Percentiles rank a stretch among this genome's conserved stretches.
Conservation (phyloP, 257 asterid species). For the Ophiorrhiza pumila region DNA sequence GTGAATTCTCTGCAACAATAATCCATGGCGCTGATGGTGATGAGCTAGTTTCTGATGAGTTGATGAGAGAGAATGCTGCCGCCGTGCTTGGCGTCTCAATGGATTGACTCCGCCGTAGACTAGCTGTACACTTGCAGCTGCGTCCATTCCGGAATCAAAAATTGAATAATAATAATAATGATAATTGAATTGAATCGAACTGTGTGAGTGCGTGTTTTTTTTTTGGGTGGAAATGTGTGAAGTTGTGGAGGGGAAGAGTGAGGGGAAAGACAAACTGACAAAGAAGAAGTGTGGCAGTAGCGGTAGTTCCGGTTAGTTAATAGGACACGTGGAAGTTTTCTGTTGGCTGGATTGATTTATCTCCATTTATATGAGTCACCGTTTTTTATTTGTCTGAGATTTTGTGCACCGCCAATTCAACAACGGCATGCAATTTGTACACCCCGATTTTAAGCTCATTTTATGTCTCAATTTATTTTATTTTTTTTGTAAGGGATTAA, state of each 20-base stretch:
- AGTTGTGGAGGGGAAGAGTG: conserved; percentile 12
- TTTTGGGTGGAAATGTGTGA: background rate
- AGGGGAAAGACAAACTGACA: too few relatives aligned
- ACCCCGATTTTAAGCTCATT: conserved; percentile 25
- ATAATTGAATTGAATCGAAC: too few relatives aligned
- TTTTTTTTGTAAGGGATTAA: too few relatives aligned
- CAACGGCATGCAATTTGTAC: conserved; percentile 10
- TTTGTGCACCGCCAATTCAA: conserved; percentile 6
- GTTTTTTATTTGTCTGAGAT: background rate
- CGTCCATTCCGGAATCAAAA: conserved; percentile 67
- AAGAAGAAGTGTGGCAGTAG: too few relatives aligned
- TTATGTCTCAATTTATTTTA: background rate
- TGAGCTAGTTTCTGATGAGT: conserved; percentile 7
- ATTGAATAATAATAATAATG: background rate
- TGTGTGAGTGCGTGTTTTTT: conserved; percentile 8
- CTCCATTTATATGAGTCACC: background rate
- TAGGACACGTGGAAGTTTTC: conserved; percentile 51
- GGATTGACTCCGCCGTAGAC: conserved; percentile 69
- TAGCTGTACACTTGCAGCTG: conserved; percentile 64
- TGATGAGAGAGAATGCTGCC: background rate
- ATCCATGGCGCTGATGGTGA: conserved; percentile 6
- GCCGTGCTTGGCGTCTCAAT: conserved; percentile 37
- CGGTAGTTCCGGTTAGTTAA: conserved; percentile 16
- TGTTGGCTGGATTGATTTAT: conserved; percentile 25
- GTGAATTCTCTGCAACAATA: conserved; percentile 27